Evolutionary conservation across 2,329 filamentous ascomycete genomes (phyloP), one percentile per base, ranked within the genome.

Genomic region (Leptoxyphium fumago): DNA sequence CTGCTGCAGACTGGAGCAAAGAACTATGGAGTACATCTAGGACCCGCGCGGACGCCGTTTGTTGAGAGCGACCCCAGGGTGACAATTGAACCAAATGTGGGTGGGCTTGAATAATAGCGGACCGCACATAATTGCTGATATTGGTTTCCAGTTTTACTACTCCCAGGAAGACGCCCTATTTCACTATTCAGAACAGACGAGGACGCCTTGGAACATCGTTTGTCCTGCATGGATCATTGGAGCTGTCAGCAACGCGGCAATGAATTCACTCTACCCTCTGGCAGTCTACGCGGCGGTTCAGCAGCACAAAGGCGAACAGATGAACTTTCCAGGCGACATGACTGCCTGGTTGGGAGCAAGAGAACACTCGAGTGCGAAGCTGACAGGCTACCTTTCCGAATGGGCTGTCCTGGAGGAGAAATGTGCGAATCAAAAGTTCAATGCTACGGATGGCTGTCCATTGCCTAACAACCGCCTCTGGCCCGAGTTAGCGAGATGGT

Each of bases 1-100:
- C 58, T 72, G 55, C 62, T 72, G 13, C 71, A 75, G 48, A 71
- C 68, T 1, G 71, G 71, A 3, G 68, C 68, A 4, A 75, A 74
- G 56, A 68, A 74, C 50, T 74, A 74, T 56, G 55, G 56, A 11
- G 52, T 70, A 2, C 70, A 74, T 47, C 59, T 72, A 10, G 71
- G 71, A 2, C 68, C 68, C 0, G 55, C 62, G 0, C 56, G 59
- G 2, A 52, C 62, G 2, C 72, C 71, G 0, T 64, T 67, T 40
- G 62, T 68, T 45, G 72, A 75, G 52, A 60, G 60, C 8, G 68
- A 71, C 47, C 64, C 68, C 2, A 67, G 41, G 53, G 70, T 39
- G 44, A 53, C 29, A 0, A 58, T 70, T 0, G 66, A 69, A 47
- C 64, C 66, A 0, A 74, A 75, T 36, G 32, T 36, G 9, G 32